Evolutionary conservation across 2,329 filamentous ascomycete genomes (phyloP).

Genomic region (Microsporum ferrugineum): DNA sequence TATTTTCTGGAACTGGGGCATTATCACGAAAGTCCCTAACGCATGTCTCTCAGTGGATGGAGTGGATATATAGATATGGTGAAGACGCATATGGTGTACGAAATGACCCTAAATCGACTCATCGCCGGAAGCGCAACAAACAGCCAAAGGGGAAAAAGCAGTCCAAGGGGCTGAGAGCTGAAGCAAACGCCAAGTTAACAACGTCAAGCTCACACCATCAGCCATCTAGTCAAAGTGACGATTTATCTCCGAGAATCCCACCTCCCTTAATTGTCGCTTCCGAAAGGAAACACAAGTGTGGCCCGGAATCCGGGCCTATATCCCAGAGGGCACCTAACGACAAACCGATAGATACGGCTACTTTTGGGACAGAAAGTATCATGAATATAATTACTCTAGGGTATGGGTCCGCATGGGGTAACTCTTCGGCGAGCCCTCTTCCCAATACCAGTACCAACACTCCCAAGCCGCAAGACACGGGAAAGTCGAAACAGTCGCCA

Average conservation of each 20-base stretch:
- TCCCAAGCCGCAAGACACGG: slow-evolving; percentile 13
- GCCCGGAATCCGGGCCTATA: slow-evolving; percentile 12
- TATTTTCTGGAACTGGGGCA: slow-evolving; percentile 72
- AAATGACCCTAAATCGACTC: slow-evolving; percentile 61
- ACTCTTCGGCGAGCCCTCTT: slow-evolving; percentile 24
- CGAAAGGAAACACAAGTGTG: slow-evolving; percentile 6
- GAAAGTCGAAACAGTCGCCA: slow-evolving; percentile 6
- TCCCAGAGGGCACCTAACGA: slow-evolving; percentile 13
- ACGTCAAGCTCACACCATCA: too few relatives aligned
- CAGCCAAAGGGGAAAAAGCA: neutral
- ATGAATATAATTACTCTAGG: slow-evolving; percentile 41
- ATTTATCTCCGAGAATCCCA: slow-evolving; percentile 31
- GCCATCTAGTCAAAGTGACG: neutral
- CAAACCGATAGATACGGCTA: slow-evolving; percentile 17
- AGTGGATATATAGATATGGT: slow-evolving; percentile 74
- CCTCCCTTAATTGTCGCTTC: slow-evolving; percentile 30
- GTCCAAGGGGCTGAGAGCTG: too few relatives aligned
- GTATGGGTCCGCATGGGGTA: slow-evolving; percentile 39
- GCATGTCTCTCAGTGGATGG: slow-evolving; percentile 73
- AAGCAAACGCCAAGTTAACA: neutral
- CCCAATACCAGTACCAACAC: slow-evolving; percentile 20
- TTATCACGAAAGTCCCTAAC: slow-evolving; percentile 60
- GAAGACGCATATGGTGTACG: slow-evolving; percentile 73
- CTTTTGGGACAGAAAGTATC: slow-evolving; percentile 34
- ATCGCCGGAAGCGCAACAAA: slow-evolving; percentile 33